phyloP scores from a whole-genome alignment of 345 rosid genomes.

The Clausena lansium region DNA sequence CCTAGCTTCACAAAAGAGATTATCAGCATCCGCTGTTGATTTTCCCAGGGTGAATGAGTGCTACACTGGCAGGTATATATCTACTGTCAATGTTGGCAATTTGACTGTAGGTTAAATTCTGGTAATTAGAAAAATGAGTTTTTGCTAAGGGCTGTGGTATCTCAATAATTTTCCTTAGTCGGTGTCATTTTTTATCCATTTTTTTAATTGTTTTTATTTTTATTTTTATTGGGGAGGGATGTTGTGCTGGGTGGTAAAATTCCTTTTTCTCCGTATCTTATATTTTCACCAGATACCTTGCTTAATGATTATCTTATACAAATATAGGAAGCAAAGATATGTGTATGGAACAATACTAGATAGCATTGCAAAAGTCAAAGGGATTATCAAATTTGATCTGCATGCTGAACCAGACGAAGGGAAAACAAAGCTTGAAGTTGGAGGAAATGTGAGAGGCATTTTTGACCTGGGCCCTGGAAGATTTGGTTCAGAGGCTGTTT shows the following conservation, averaged over 20 bases:
- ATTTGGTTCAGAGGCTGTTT: conserved; percentile 95
- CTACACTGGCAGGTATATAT: conserved; percentile 88
- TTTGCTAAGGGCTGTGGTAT: not conserved
- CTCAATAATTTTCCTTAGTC: not conserved
- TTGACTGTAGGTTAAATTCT: not conserved
- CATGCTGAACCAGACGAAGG: conserved; percentile 75
- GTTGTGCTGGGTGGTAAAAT: not conserved
- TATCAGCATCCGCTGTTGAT: conserved; percentile 83
- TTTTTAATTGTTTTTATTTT: not conserved
- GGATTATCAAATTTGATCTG: conserved; percentile 87
- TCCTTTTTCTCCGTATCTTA: not conserved
- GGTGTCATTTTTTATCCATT: not conserved
- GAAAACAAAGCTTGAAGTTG: conserved; percentile 71
- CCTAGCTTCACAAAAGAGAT: conserved; percentile 73
- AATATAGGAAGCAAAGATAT: conserved; percentile 83
- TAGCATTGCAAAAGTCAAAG: conserved; percentile 83
- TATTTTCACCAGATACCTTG: not conserved
- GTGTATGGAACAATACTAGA: conserved; percentile 91
- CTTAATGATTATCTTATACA: conserved; percentile 6
- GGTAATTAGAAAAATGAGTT: not conserved
- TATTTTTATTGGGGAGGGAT: not conserved
- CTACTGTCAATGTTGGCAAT: not conserved
- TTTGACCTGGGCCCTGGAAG: conserved; percentile 80
- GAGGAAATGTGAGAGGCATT: conserved; percentile 85
- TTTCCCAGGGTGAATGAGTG: conserved; percentile 87